Evolutionary conservation across 805 yeast species (phyloP).

Genomic region (Isabelozyma pseudorhagii): DNA sequence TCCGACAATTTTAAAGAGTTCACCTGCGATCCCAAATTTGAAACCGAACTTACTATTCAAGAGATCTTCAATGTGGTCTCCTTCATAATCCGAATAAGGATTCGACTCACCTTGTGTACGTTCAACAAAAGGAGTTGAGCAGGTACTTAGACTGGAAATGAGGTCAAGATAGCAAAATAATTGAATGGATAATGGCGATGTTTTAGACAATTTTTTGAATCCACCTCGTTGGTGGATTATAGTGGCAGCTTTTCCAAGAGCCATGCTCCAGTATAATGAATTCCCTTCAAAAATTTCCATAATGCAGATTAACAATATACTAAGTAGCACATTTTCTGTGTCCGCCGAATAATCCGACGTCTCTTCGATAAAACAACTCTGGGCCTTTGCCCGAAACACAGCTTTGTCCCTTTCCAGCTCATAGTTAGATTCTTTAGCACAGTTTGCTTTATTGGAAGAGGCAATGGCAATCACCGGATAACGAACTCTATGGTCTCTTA

Average conservation of each 20-base stretch:
- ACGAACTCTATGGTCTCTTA: conserved; percentile 11
- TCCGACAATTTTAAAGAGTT: conserved; percentile 22
- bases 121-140: conserved; percentile 18
- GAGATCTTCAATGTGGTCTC: conserved; percentile 13
- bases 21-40: conserved; percentile 26
- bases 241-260: conserved; percentile 17
- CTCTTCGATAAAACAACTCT: conserved; percentile 7
- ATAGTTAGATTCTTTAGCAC: background rate
- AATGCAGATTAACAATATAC: conserved; percentile 15
- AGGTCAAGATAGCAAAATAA: conserved; percentile 26
- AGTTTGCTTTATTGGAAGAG: conserved; percentile 16
- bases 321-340: conserved; percentile 12
- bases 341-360: conserved; percentile 7
- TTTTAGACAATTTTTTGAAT: conserved; percentile 9
- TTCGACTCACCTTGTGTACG: background rate
- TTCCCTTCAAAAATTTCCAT: conserved; percentile 24
- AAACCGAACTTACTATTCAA: conserved; percentile 22
- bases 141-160: conserved; percentile 23
- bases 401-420: conserved; percentile 5
- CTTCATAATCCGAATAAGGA: conserved; percentile 7
- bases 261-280: conserved; percentile 21
- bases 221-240: conserved; percentile 21
- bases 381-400: conserved; percentile 10
- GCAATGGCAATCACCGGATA: conserved; percentile 23
- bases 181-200: conserved; percentile 20